Percentiles rank a stretch among this genome's conserved stretches.
These are phyloP conservation scores for Botrytis sinoallii DNA, from an alignment of 2,329 filamentous ascomycete genomes.

Conservation along the genomic window DNA sequence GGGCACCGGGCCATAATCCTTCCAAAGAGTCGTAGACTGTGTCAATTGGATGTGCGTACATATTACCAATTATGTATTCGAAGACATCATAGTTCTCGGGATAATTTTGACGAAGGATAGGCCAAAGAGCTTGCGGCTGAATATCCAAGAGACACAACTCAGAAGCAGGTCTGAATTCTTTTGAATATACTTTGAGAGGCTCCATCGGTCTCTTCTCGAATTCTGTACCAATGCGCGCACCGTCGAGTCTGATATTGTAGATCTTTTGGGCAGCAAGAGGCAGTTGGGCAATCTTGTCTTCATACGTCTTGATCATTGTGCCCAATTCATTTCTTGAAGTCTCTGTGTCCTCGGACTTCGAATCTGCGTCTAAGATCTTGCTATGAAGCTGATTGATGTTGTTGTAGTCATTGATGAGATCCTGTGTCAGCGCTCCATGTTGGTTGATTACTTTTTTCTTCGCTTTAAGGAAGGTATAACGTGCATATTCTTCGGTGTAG, in stretches of 20 bases:
- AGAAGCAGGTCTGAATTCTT: conserved; percentile 66
- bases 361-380: background rate
- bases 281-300: background rate
- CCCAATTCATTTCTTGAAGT: background rate
- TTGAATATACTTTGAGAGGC: conserved; percentile 54
- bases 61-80: conserved; percentile 48
- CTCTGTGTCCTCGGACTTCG: background rate
- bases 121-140: conserved; percentile 55
- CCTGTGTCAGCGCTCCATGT: background rate
- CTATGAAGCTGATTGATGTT: background rate
- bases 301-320: background rate
- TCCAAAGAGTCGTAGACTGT: conserved; percentile 48
- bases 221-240: conserved; percentile 6
- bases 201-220: conserved; percentile 56
- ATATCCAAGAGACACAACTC: conserved; percentile 62
- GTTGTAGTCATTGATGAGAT: conserved; percentile 2
- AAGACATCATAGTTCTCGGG: conserved; percentile 46
- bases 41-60: conserved; percentile 40
- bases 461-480: background rate
- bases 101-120: conserved; percentile 45
- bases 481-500: background rate
- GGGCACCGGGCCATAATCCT: conserved; percentile 57
- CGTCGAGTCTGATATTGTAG: background rate
- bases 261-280: background rate
- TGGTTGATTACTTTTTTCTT: background rate